Conservation (phyloP, 805 yeast species). For the Pichia eremophila region DNA sequence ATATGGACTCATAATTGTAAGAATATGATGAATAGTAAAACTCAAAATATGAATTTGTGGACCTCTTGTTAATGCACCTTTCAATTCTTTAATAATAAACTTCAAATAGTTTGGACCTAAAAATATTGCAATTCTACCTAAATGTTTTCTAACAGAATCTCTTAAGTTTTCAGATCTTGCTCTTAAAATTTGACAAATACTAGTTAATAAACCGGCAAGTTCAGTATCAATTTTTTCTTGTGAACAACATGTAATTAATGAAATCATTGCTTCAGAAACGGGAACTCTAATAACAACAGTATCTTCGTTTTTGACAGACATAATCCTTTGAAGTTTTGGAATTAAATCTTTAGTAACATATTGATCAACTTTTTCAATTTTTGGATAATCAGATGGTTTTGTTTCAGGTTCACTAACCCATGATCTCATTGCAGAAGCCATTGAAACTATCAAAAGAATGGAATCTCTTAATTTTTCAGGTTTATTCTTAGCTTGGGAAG, state of each 20-base stretch:
- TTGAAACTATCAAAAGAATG: constrained; percentile 48
- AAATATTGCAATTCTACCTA: constrained; percentile 52
- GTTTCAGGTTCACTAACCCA: constrained; percentile 8
- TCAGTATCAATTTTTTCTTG: constrained; percentile 44
- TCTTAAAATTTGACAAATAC: constrained; percentile 81
- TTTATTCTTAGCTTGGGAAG: constrained; percentile 20
- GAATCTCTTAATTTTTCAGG: constrained; percentile 42
- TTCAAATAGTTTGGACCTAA: constrained; percentile 68
- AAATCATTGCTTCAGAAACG: constrained; percentile 69
- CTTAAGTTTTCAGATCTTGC: constrained; percentile 80
- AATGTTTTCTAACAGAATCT: constrained; percentile 71
- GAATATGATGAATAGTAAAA: constrained; percentile 69
- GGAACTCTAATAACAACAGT: constrained; percentile 69
- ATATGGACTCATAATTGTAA: constrained; percentile 37
- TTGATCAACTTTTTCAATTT: constrained; percentile 29
- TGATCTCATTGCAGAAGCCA: constrained; percentile 36
- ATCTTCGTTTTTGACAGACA: constrained; percentile 66
- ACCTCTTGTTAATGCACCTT: constrained; percentile 73
- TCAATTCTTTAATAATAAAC: constrained; percentile 71
- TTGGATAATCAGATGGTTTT: constrained; percentile 28
- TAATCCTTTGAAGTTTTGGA: constrained; percentile 50
- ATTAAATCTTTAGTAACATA: constrained; percentile 50
- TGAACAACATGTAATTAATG: constrained; percentile 54
- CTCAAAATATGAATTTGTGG: constrained; percentile 91
- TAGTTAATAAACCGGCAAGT: constrained; percentile 76